Conservation (phyloP, 139 green algal genomes). For the Coccomyxa sp. region DNA sequence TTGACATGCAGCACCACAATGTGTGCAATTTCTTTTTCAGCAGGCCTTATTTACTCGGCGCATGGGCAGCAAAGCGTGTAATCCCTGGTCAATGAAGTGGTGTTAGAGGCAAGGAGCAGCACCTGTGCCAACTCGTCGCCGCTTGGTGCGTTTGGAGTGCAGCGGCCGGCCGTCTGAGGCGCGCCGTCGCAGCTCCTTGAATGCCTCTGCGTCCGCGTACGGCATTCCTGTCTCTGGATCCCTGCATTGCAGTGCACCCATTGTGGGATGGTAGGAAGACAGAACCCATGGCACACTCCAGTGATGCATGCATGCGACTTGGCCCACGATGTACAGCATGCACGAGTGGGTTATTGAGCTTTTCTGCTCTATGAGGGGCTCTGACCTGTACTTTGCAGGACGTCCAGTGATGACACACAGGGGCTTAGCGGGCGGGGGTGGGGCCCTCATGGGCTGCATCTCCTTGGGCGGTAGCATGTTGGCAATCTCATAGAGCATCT, state of each 20-base stretch:
- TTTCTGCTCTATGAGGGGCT: not conserved
- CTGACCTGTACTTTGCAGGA: conserved; percentile 18
- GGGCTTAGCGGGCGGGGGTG: not conserved
- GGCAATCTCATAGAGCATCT: conserved; percentile 39
- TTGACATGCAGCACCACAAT: too few species aligned
- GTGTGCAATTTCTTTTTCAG: too few species aligned
- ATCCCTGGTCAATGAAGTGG: too few species aligned
- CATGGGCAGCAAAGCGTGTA: too few species aligned
- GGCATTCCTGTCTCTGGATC: not conserved
- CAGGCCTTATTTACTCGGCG: too few species aligned
- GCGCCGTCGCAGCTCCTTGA: not conserved
- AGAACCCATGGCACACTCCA: too few species aligned
- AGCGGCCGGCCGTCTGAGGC: not conserved
- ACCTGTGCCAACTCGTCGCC: not conserved
- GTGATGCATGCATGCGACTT: too few species aligned
- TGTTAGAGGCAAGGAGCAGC: not conserved
- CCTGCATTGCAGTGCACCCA: not conserved
- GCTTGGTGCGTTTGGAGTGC: not conserved
- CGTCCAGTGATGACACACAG: conserved; percentile 34
- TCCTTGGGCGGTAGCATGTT: conserved; percentile 45
- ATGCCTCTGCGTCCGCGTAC: not conserved
- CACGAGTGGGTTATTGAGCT: not conserved
- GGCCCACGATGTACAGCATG: too few species aligned
- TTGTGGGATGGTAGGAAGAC: too few species aligned
- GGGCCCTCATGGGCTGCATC: conserved; percentile 22